phyloP scores from a whole-genome alignment of 345 rosid species.

The Populus deltoides region DNA sequence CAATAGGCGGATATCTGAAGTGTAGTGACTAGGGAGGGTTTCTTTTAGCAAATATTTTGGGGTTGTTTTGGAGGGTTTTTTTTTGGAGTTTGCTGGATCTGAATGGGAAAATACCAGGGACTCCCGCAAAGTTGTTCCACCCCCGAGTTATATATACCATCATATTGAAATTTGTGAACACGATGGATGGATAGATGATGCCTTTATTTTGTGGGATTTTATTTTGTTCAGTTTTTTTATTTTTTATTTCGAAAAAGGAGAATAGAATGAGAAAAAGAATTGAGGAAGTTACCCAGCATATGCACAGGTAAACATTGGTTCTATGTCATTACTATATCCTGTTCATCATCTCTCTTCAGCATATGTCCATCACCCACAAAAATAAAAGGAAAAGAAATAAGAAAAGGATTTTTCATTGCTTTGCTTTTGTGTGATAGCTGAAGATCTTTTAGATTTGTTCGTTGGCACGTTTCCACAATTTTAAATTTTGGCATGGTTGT shows the following conservation, averaged over 20 bases:
- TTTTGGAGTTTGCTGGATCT: background rate
- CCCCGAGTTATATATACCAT: background rate
- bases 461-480: background rate
- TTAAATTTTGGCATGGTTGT: background rate
- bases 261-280: background rate
- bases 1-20: background rate
- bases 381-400: too few relatives aligned
- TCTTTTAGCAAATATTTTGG: background rate
- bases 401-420: background rate
- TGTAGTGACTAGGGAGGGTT: background rate
- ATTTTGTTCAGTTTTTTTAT: background rate
- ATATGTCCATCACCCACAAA: too few relatives aligned
- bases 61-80: background rate
- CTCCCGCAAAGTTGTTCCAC: background rate
- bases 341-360: background rate
- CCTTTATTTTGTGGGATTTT: background rate
- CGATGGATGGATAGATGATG: constrained; percentile 14
- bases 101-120: background rate
- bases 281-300: background rate
- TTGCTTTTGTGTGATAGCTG: background rate
- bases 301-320: background rate
- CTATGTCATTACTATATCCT: background rate
- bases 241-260: too few relatives aligned
- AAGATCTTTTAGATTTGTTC: background rate
- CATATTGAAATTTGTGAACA: constrained; percentile 20